These are phyloP conservation scores for Colletotrichum tropicale DNA, from an alignment of 2,329 filamentous ascomycete species.

Conservation along the genomic window DNA sequence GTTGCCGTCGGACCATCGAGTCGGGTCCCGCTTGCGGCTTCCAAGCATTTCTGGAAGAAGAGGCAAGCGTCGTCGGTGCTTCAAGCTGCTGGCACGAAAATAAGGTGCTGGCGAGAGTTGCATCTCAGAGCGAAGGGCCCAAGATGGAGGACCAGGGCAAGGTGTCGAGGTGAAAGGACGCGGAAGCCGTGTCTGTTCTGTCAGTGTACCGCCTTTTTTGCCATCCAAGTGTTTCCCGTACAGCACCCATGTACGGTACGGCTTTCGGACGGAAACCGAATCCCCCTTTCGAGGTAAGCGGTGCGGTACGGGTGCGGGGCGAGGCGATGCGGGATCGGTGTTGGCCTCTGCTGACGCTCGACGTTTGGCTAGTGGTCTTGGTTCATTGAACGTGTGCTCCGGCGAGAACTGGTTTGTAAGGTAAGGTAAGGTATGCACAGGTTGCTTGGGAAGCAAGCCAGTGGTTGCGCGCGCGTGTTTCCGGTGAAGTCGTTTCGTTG, in stretches of 20 bases:
- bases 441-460: neutral
- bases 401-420: neutral
- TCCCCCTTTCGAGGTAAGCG: neutral
- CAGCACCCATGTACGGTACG: neutral
- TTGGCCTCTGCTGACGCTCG: neutral
- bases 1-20: slow-evolving; percentile 3
- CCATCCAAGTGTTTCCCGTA: neutral
- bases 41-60: slow-evolving; percentile 13
- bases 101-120: neutral
- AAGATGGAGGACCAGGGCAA: neutral
- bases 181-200: neutral
- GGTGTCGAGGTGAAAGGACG: neutral
- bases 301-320: neutral
- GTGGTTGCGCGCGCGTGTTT: neutral
- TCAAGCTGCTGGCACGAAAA: neutral
- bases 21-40: neutral
- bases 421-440: neutral
- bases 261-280: slow-evolving; percentile 4
- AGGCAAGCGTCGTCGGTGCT: neutral
- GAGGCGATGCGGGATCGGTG: neutral
- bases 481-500: neutral
- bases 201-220: neutral
- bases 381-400: neutral
- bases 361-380: neutral
- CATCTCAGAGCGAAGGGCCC: neutral